These are phyloP conservation scores for Phytophthora litchii DNA, from an alignment of 352 stramenopile genomes.

Conservation along the genomic window DNA sequence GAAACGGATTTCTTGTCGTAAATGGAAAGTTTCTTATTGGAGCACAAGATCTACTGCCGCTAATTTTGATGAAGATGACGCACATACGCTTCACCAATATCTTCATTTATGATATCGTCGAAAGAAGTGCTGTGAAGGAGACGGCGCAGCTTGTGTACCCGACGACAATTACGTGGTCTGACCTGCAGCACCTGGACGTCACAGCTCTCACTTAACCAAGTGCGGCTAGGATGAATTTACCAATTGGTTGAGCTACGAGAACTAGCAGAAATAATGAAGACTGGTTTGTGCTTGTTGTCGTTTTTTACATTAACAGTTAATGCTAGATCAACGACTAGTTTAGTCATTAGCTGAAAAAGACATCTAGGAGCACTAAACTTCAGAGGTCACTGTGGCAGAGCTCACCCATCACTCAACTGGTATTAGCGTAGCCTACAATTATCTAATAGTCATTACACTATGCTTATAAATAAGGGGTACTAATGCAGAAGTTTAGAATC, in stretches of 20 bases:
- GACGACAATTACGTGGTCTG: slow-evolving; percentile 33
- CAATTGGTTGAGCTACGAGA: not conserved
- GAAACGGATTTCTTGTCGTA: slow-evolving; percentile 43
- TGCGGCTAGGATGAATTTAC: not conserved
- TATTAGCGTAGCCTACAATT: too few relatives aligned
- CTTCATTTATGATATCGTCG: slow-evolving; percentile 33
- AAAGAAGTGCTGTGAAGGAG: slow-evolving; percentile 20
- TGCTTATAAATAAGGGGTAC: too few relatives aligned
- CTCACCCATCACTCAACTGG: too few relatives aligned
- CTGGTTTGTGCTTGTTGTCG: too few relatives aligned
- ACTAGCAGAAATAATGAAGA: not conserved
- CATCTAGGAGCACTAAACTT: too few relatives aligned
- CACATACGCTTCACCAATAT: slow-evolving; percentile 40
- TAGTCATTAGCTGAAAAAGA: too few relatives aligned
- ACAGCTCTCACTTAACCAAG: slow-evolving; percentile 15
- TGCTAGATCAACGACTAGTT: too few relatives aligned
- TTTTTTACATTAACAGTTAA: too few relatives aligned
- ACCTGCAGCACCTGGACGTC: slow-evolving; percentile 28
- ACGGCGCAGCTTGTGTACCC: slow-evolving; percentile 40
- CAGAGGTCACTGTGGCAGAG: too few relatives aligned
- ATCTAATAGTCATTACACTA: too few relatives aligned
- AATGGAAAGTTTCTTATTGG: slow-evolving; percentile 44
- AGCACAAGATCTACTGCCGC: slow-evolving; percentile 32
- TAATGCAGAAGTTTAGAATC: too few relatives aligned
- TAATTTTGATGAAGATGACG: slow-evolving; percentile 47